Percentiles rank a stretch among this genome's conserved stretches.
Conservation (phyloP, 2,329 filamentous ascomycete species). For the Hymenoscyphus scutula region DNA sequence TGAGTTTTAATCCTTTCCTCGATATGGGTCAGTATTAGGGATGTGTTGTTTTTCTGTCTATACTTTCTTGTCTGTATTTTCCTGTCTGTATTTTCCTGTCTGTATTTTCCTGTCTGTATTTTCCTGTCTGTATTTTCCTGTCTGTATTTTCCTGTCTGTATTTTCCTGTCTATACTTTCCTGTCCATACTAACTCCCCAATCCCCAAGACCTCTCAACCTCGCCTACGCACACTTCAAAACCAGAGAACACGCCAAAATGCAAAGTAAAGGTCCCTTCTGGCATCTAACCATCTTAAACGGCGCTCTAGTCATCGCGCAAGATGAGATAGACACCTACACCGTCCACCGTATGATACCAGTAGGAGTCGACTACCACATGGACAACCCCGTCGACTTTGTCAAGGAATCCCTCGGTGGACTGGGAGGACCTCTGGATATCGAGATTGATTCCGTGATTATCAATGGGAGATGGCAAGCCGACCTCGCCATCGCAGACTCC, state of each 20-base stretch:
- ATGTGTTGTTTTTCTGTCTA: no score
- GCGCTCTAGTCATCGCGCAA: not conserved
- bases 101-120: no score
- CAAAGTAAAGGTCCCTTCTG: not conserved
- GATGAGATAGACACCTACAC: not conserved
- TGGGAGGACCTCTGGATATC: not conserved
- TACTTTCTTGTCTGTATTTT: no score
- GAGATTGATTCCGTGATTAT: not conserved
- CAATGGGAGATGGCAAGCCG: not conserved
- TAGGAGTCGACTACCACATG: not conserved
- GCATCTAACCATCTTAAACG: not conserved
- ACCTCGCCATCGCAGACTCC: not conserved
- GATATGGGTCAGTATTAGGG: no score
- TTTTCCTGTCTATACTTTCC: no score
- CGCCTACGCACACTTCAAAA: not conserved
- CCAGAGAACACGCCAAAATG: not conserved
- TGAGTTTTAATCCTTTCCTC: not conserved
- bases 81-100: no score
- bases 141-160: no score
- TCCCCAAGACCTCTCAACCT: not conserved
- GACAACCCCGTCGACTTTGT: not conserved
- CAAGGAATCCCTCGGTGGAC: not conserved
- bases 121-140: no score
- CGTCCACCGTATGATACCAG: not conserved
- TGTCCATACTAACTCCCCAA: not conserved